These are phyloP conservation scores for Chenopodium berlandieri DNA, from an alignment of 148 eudicot species.

Conservation along the genomic window DNA sequence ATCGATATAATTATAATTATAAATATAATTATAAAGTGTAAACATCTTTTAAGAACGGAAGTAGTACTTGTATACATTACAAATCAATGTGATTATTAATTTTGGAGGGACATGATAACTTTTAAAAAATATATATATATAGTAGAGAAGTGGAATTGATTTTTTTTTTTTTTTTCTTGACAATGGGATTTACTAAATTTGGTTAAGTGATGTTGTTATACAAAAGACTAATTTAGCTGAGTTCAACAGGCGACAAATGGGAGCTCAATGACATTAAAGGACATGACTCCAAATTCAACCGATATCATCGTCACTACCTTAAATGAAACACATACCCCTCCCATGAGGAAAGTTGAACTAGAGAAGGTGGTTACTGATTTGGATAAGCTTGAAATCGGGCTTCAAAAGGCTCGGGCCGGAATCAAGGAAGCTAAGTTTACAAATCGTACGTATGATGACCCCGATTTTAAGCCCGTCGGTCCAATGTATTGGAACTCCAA, in stretches of 20 bases:
- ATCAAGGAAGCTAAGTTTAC: conserved; percentile 40
- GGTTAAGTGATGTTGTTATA: background rate
- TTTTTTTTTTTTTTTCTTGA: too few relatives aligned
- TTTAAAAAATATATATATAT: too few relatives aligned
- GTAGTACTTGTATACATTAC: too few relatives aligned
- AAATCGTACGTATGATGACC: conserved; percentile 41
- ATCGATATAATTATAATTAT: too few relatives aligned
- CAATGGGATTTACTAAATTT: too few relatives aligned
- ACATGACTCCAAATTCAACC: conserved; percentile 21
- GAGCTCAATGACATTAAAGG: background rate
- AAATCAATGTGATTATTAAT: too few relatives aligned
- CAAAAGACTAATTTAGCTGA: conserved; percentile 20
- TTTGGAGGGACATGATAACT: too few relatives aligned
- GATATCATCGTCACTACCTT: background rate
- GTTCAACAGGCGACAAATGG: conserved; percentile 26
- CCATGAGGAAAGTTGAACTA: conserved; percentile 1
- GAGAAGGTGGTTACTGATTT: conserved; percentile 37
- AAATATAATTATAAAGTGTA: too few relatives aligned
- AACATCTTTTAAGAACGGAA: too few relatives aligned
- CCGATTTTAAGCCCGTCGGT: conserved; percentile 41
- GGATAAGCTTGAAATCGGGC: conserved; percentile 48
- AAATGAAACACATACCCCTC: conserved; percentile 22
- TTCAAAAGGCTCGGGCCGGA: conserved; percentile 51
- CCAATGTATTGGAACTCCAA: conserved; percentile 70
- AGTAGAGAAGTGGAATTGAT: too few relatives aligned